Conservation (phyloP, 2,329 filamentous ascomycete genomes). For the Colletotrichum sp. region DNA sequence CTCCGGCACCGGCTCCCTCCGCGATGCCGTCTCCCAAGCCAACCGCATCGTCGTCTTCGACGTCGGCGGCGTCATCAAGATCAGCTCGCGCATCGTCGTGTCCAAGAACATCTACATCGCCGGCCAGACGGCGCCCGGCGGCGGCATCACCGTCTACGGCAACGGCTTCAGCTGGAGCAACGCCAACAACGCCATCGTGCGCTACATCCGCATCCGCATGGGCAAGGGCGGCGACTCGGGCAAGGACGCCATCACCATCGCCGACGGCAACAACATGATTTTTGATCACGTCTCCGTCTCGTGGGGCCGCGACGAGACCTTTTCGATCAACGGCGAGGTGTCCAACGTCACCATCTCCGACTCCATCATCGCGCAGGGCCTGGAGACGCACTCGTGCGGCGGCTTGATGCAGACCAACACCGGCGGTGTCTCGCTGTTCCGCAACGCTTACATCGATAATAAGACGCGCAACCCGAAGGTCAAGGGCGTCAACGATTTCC, state of each 20-base stretch:
- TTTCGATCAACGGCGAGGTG: slow-evolving; percentile 52
- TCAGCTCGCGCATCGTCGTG: slow-evolving; percentile 50
- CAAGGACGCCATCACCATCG: slow-evolving; percentile 60
- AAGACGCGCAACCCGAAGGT: slow-evolving; percentile 64
- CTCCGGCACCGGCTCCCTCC: slow-evolving; percentile 52
- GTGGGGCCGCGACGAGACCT: slow-evolving; percentile 63
- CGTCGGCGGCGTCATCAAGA: slow-evolving; percentile 55
- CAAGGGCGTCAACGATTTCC: slow-evolving; percentile 61
- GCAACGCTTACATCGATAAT: slow-evolving; percentile 62
- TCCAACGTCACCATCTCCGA: slow-evolving; percentile 57
- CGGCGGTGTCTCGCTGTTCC: slow-evolving; percentile 49
- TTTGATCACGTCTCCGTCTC: slow-evolving; percentile 60
- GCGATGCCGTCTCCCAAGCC: slow-evolving; percentile 52
- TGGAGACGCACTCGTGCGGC: slow-evolving; percentile 58
- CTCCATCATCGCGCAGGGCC: slow-evolving; percentile 58
- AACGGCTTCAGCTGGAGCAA: slow-evolving; percentile 58
- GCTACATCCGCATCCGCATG: slow-evolving; percentile 62
- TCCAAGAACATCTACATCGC: slow-evolving; percentile 53
- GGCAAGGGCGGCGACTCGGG: slow-evolving; percentile 54
- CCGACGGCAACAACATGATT: slow-evolving; percentile 57
- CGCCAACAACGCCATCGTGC: slow-evolving; percentile 56
- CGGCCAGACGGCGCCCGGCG: slow-evolving; percentile 55
- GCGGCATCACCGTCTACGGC: slow-evolving; percentile 57
- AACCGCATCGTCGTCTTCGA: slow-evolving; percentile 56
- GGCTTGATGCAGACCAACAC: slow-evolving; percentile 54